Evolutionary conservation across 345 rosid species (phyloP), one percentile per base, ranked within the genome.

Genomic region (Salix exigua): DNA sequence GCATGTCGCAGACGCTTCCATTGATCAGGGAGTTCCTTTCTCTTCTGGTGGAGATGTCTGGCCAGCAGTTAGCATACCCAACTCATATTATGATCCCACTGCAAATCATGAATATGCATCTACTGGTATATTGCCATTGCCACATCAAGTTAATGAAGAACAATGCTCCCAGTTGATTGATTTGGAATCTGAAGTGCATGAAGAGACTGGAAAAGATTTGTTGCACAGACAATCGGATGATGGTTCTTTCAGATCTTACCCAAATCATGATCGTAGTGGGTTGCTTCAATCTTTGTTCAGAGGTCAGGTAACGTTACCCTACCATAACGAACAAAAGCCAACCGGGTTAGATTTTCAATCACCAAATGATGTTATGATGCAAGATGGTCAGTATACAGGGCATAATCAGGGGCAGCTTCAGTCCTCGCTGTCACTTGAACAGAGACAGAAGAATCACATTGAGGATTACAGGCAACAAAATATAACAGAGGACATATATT

Each of bases 271-370:
- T 76, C 87, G 85, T 53, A 94, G 84, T 83, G 97, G 94, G 77
- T 84, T 93, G 58, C 97, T 96, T 74, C 99, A 91, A 58, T 93
- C 97, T 58, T 71, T 96, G 55, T 89, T 92, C 78, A 91, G 85
- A 80, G 87, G 86, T 72, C 96, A 88, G 82, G 91, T 82, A 28
- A 72, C 83, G 78, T 73, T 85, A 71, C 74, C 88, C 31, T 86
- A 84, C 77, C 80, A 73, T 75, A 78, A 79, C 63, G 91, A 86
- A 79, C 92, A 86, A 85, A 93, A 89, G 78, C 88, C 73, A 78
- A 71, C 77, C 35, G 86, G 86, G 66, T 67, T 85, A 53, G 86
- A 88, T 91, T 89, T 88, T 76, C 94, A 88, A 77, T 79, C 89
- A 63, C 84, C 83, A 58, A 88, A 82, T 65, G 82, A 82, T 73